These are phyloP conservation scores for Trichoderma lentiforme DNA, from an alignment of 2,329 filamentous ascomycete species.

Conservation along the genomic window DNA sequence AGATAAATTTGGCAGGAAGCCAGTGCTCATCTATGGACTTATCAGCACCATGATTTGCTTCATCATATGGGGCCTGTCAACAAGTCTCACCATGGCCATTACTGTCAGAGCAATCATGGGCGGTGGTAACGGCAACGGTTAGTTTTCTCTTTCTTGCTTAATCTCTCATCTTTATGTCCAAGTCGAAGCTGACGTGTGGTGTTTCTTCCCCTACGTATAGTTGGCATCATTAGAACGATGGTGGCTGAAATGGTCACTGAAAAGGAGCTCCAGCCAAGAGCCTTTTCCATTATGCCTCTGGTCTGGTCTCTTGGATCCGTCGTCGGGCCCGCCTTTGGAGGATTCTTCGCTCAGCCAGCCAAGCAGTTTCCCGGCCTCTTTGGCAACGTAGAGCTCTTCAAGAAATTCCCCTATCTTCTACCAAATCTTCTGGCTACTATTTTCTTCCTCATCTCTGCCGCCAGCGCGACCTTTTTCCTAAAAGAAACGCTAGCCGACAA, in stretches of 20 bases:
- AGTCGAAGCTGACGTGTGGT: not conserved
- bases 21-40: conserved; percentile 70
- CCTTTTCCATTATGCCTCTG: conserved; percentile 91
- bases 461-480: conserved; percentile 73
- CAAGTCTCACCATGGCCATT: conserved; percentile 75
- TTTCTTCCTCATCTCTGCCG: conserved; percentile 75
- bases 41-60: conserved; percentile 78
- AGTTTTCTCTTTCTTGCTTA: conserved; percentile 21
- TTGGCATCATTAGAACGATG: conserved; percentile 88
- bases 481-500: conserved; percentile 79
- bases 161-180: conserved; percentile 21
- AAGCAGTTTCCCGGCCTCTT: conserved; percentile 71
- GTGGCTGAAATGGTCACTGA: conserved; percentile 91
- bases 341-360: conserved; percentile 77
- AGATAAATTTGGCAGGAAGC: conserved; percentile 78
- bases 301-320: conserved; percentile 85
- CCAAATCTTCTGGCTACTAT: conserved; percentile 76
- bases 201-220: conserved; percentile 34
- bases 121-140: conserved; percentile 79
- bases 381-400: conserved; percentile 63
- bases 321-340: conserved; percentile 84
- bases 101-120: conserved; percentile 74
- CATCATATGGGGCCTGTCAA: conserved; percentile 80
- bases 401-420: conserved; percentile 74
- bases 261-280: conserved; percentile 78